These are phyloP conservation scores for Lentinula edodes DNA, from an alignment of 768 basidiomycete genomes.

Conservation along the genomic window DNA sequence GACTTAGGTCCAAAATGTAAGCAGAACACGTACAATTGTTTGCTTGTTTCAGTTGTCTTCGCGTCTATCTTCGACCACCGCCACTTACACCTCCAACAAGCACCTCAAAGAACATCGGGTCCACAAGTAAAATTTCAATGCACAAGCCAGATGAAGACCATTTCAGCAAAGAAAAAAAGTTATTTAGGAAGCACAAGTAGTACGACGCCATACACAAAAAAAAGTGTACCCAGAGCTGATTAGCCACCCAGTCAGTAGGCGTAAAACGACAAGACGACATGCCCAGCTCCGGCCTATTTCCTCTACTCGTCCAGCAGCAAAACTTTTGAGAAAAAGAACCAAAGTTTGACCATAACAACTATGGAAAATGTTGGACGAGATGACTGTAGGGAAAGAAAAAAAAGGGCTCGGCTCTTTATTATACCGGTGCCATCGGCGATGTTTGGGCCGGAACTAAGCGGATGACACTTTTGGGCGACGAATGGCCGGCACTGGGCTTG, in stretches of 20 bases:
- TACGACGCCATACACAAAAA: neutral
- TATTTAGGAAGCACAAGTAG: neutral
- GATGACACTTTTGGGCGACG: no score
- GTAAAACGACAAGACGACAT: neutral
- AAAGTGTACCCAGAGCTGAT: constrained; percentile 3
- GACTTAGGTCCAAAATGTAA: no score
- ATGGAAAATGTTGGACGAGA: neutral
- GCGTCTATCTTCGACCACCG: no score
- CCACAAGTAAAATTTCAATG: no score
- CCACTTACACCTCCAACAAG: no score
- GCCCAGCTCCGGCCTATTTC: neutral
- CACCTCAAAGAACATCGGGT: no score
- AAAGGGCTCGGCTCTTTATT: neutral
- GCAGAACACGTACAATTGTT: no score
- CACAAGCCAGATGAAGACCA: no score
- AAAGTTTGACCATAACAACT: neutral
- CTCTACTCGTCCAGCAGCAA: neutral
- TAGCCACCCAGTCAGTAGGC: neutral
- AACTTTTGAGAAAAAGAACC: neutral
- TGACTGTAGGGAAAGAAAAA: neutral
- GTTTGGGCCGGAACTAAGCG: neutral
- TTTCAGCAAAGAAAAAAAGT: no score
- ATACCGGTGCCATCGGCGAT: neutral
- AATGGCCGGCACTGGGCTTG: no score
- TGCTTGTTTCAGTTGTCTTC: no score